phyloP scores from a whole-genome alignment of 768 basidiomycete species.

The Boletales sp. region DNA sequence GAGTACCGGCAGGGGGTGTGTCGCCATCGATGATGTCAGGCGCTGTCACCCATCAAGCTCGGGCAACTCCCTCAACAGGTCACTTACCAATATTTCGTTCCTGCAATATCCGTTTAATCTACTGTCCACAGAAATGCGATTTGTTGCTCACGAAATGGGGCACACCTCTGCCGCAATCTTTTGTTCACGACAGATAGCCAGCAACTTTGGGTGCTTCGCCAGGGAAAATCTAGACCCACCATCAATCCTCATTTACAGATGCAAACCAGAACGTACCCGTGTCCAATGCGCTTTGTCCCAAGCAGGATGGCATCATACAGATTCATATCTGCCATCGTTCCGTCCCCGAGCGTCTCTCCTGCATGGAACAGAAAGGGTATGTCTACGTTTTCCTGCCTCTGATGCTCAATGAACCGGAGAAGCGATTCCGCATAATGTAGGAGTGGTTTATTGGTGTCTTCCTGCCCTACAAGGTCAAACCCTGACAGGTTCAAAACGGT shows the following conservation, averaged over 20 bases:
- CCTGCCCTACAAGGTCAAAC: conserved; percentile 50
- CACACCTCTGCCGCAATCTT: conserved; percentile 44
- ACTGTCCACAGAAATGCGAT: background rate
- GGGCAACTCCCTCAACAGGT: background rate
- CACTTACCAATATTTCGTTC: conserved; percentile 63
- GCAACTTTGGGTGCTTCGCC: conserved; percentile 44
- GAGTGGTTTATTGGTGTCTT: conserved; percentile 39
- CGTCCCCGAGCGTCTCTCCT: conserved; percentile 48
- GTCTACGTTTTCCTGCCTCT: conserved; percentile 21
- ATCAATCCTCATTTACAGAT: background rate
- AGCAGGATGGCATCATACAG: conserved; percentile 47
- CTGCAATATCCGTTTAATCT: conserved; percentile 29
- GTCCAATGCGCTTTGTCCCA: conserved; percentile 49
- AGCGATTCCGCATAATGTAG: conserved; percentile 38
- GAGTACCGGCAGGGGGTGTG: conserved; percentile 64
- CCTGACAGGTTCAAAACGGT: conserved; percentile 20
- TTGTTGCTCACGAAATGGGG: conserved; percentile 42
- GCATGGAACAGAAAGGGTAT: conserved; percentile 49
- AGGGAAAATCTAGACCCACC: conserved; percentile 36
- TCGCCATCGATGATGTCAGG: conserved; percentile 71
- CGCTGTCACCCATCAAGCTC: conserved; percentile 37
- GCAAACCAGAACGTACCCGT: conserved; percentile 33
- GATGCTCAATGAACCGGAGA: conserved; percentile 35
- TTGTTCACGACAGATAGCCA: conserved; percentile 40
- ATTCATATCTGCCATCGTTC: conserved; percentile 41